Evolutionary conservation across 2,329 filamentous ascomycete genomes (phyloP).

Genomic region (Penicillium janthinellum): DNA sequence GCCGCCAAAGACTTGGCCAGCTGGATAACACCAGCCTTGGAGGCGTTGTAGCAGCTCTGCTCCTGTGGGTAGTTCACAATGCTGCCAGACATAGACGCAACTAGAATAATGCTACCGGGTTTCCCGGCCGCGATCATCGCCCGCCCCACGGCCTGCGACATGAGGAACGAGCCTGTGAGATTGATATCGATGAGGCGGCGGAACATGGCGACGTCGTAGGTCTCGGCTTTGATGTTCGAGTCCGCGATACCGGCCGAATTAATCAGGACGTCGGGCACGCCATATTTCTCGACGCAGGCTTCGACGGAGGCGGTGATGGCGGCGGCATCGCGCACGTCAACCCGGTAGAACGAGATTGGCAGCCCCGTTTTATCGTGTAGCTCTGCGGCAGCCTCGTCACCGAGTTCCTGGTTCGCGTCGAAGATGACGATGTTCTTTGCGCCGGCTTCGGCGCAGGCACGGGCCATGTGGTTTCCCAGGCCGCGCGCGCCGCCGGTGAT

Average conservation of each 20-base stretch:
- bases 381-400: slow-evolving; percentile 6
- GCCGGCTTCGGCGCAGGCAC: slow-evolving; percentile 8
- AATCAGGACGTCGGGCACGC: slow-evolving; percentile 7
- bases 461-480: slow-evolving; percentile 7
- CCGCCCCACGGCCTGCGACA: slow-evolving; percentile 7
- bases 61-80: slow-evolving; percentile 71
- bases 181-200: slow-evolving; percentile 10
- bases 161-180: slow-evolving; percentile 7
- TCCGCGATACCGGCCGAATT: slow-evolving; percentile 8
- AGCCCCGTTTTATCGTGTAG: slow-evolving; percentile 8
- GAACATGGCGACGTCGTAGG: slow-evolving; percentile 9
- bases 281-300: slow-evolving; percentile 8
- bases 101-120: slow-evolving; percentile 68
- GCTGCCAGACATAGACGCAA: slow-evolving; percentile 70
- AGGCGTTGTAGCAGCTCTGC: slow-evolving; percentile 78
- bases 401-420: slow-evolving; percentile 10
- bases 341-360: slow-evolving; percentile 5
- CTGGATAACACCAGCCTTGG: slow-evolving; percentile 78
- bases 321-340: slow-evolving; percentile 6
- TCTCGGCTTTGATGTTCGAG: slow-evolving; percentile 10
- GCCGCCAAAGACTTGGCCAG: slow-evolving; percentile 78
- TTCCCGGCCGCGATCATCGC: slow-evolving; percentile 49
- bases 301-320: slow-evolving; percentile 8
- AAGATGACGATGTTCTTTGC: slow-evolving; percentile 12
- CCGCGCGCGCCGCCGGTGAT: slow-evolving; percentile 7